Base-by-base conservation (phyloP, 116 monocot genomes). In the Papilionanthe hybrid region DNA sequence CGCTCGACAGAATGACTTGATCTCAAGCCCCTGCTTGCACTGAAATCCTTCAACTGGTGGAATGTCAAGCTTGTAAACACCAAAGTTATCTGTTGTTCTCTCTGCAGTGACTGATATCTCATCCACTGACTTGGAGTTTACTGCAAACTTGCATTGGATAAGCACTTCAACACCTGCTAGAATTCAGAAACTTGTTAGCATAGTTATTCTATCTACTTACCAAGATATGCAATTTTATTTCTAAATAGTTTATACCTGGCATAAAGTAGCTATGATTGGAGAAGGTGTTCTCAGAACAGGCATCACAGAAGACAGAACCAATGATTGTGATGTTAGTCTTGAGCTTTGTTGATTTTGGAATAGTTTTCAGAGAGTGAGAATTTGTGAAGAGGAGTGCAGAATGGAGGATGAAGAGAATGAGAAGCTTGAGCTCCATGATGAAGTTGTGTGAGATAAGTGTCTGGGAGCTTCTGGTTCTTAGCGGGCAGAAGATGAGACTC, bases 51-150 rank as follows among this genome's bases (percentile, higher is more conserved):
- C 82, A 3, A 84, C 82, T 0, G 85, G 80, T 8, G 92, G 92
- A 30, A 92, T 78, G 76, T 89, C 83, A 28, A 92, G 82, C 80
- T 79, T 89, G 85, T 92, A 92, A 18, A 89, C 78, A 1, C 92
- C 92, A 49, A 74, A 80, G 19, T 47, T 20, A 55, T 92, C 92
- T 0, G 92, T 92, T 3, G 82, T 87, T 76, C 85, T 79, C 76
- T 89, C 79, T 1, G 89, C 87, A 9, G 67, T 63, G 58, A 92
- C 78, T 9, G 83, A 82, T 25, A 91, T 84, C 56, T 83, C 80
- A 42, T 86, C 86, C 3, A n/a, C 22, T 20, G 79, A 72, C 4
- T 73, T 37, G 5, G 85, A 58, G 76, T 82, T 91, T 47, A 56
- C 77, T 48, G 28, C 84, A 86, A 92, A 92, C 83, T 77, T 87